Evolutionary conservation across 2,329 filamentous ascomycete species (phyloP), one percentile per base, ranked within the genome.

Genomic region (Apiospora marii): DNA sequence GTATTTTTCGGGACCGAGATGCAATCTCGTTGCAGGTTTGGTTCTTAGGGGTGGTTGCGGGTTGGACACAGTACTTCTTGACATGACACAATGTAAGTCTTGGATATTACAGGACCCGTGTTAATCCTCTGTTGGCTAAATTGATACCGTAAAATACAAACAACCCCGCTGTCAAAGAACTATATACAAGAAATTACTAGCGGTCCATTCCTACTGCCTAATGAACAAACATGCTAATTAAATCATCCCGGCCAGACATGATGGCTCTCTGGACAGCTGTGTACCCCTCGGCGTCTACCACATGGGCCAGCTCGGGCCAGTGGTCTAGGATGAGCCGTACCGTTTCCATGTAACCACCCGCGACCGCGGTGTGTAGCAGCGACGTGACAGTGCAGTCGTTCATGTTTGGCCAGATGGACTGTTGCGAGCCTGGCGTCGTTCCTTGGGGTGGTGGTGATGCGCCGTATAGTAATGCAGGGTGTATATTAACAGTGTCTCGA

Each of bases 291-390:
- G 12, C 2, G 30, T 61, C 30, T 3, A 61, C 30, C 30, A 30
- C 30, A 19, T 61, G 30, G 7, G 30, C 53, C 6, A 61, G 19
- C 51, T 61, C 16, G 1, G 53, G 53, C 53, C 53, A 61, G 24
- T 48, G 67, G 43, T 34, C 67, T 16, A 68, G 67, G 24, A 68
- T 49, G 8, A 68, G 67, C 6, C 43, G 24, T 16, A 68, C 24
- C 16, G 46, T 48, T 24, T 68, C 67, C 8, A 12, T 14, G 14
- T 49, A 10, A 16, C 67, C 67, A 12, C 67, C 46, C 6, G 24
- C 24, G 13, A 68, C 16, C 16, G 67, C 67, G 12, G 48, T 48
- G 14, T 68, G 41, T 43, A 68, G 41, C 4, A 68, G 41, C 24
- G 67, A 68, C 4, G 41, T 8, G 41, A 58, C 16, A 2, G 51